These are phyloP conservation scores for Fusarium compactum DNA, from an alignment of 2,329 filamentous ascomycete species.

Conservation along the genomic window DNA sequence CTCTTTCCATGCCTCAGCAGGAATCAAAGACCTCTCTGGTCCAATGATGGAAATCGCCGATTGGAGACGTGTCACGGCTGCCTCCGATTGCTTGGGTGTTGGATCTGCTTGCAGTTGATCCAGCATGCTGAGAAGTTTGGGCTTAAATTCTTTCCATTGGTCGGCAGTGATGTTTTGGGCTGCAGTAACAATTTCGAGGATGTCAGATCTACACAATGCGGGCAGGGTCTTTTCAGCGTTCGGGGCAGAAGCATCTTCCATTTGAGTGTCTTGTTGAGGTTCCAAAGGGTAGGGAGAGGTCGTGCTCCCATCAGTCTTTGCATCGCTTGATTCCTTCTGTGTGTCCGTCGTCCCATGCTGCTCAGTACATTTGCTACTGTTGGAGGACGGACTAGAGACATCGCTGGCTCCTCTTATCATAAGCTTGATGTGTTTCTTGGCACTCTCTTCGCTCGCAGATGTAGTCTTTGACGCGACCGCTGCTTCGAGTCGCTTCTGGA, in stretches of 20 bases:
- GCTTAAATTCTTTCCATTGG: constrained; percentile 19
- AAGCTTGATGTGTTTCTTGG: constrained; percentile 20
- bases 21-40: constrained; percentile 37
- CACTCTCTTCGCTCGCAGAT: background rate
- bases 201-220: constrained; percentile 5
- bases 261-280: constrained; percentile 7
- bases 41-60: constrained; percentile 10
- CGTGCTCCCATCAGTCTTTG: too few species aligned
- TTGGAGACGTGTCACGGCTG: constrained; percentile 20
- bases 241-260: constrained; percentile 8
- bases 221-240: background rate
- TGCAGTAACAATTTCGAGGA: constrained; percentile 6
- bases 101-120: constrained; percentile 5
- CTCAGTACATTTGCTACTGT: too few species aligned
- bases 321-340: too few species aligned
- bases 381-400: background rate
- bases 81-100: constrained; percentile 14
- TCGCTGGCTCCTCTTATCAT: background rate
- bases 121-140: constrained; percentile 23
- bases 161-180: background rate
- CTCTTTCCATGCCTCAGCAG: constrained; percentile 30
- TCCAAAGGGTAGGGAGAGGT: background rate
- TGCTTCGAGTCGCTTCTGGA: constrained; percentile 16
- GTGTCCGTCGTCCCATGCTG: too few species aligned
- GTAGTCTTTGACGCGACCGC: background rate